phyloP scores from a whole-genome alignment of 768 basidiomycete genomes.

The Tephrocybe sp. region DNA sequence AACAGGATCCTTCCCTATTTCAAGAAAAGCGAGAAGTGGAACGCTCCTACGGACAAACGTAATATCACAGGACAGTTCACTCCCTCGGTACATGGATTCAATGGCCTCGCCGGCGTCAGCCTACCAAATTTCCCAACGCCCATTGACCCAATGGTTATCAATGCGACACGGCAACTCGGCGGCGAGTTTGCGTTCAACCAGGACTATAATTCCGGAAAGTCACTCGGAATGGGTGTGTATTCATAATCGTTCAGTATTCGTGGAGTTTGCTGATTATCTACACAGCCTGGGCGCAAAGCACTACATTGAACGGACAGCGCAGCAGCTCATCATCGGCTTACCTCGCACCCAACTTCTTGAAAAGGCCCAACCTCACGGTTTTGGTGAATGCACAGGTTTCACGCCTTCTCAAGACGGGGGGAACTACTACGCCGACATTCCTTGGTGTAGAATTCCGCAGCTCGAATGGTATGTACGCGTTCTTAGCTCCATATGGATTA shows the following conservation, averaged over 20 bases:
- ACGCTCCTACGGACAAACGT: constrained; percentile 23
- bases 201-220: background rate
- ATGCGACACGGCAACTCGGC: constrained; percentile 4
- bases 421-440: background rate
- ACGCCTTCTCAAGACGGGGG: constrained; percentile 8
- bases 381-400: constrained; percentile 18
- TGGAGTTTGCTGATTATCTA: background rate
- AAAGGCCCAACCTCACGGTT: constrained; percentile 12
- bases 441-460: constrained; percentile 3
- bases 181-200: constrained; percentile 5
- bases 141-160: constrained; percentile 7
- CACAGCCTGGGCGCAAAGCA: constrained; percentile 11
- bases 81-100: constrained; percentile 26
- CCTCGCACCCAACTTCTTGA: constrained; percentile 8
- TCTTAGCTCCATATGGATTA: background rate
- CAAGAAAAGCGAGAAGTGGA: constrained; percentile 26
- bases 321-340: constrained; percentile 21
- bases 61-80: constrained; percentile 26
- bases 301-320: constrained; percentile 11
- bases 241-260: background rate
- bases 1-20: constrained; percentile 21
- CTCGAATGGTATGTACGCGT: background rate
- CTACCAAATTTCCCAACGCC: constrained; percentile 17
- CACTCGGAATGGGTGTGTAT: constrained; percentile 6
- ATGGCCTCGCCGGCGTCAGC: constrained; percentile 22